phyloP scores from a whole-genome alignment of 1,284 basidiomycete species.

The Mycosarcoma maydis region DNA sequence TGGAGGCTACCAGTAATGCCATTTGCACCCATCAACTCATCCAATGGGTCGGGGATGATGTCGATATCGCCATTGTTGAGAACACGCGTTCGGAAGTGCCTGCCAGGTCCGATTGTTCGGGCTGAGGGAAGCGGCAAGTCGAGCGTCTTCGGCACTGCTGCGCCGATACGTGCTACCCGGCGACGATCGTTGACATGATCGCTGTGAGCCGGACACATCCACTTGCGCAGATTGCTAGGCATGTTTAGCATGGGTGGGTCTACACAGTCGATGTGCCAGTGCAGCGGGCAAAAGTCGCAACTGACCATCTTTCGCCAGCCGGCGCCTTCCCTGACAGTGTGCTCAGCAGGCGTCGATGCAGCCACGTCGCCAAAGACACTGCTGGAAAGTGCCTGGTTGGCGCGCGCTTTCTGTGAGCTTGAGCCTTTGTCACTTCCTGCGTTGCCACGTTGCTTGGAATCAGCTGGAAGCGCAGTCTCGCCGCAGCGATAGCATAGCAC shows the following conservation, averaged over 20 bases:
- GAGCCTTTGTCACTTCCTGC: background rate
- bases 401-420: background rate
- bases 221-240: conserved; percentile 87
- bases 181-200: conserved; percentile 74
- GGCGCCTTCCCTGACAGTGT: conserved; percentile 32
- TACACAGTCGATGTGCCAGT: conserved; percentile 97
- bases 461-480: conserved; percentile 74
- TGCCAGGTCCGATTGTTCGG: conserved; percentile 73
- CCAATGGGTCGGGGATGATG: conserved; percentile 74
- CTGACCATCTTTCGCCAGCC: conserved; percentile 76
- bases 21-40: conserved; percentile 59
- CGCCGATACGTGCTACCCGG: conserved; percentile 47
- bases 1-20: conserved; percentile 26
- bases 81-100: conserved; percentile 73
- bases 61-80: conserved; percentile 91
- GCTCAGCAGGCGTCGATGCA: conserved; percentile 19
- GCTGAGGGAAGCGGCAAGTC: conserved; percentile 42
- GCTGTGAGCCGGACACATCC: conserved; percentile 98
- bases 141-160: conserved; percentile 36
- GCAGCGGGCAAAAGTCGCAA: conserved; percentile 92
- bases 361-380: conserved; percentile 3
- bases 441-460: conserved; percentile 38
- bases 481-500: conserved; percentile 91
- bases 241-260: conserved; percentile 86
- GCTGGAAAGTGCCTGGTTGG: conserved; percentile 4